Evolutionary conservation across 306 rosid species (phyloP).

Genomic region (Medicago ruthenica): DNA sequence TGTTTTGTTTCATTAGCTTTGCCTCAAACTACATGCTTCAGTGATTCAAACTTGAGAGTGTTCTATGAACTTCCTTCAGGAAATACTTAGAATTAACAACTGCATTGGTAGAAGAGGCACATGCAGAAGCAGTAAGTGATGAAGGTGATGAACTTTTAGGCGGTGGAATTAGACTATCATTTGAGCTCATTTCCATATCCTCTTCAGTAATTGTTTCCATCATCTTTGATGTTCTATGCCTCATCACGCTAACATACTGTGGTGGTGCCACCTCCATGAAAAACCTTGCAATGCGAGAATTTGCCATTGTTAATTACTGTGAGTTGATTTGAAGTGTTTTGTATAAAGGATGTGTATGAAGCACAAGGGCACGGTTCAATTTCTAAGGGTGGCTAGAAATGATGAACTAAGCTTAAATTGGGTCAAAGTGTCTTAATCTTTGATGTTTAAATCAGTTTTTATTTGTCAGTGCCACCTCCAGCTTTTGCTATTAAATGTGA

Average conservation of each 20-base stretch:
- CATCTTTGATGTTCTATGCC: conserved; percentile 76
- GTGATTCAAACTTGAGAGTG: conserved; percentile 55
- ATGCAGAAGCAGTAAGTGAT: conserved; percentile 34
- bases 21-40: conserved; percentile 22
- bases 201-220: conserved; percentile 90
- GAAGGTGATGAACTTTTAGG: conserved; percentile 31
- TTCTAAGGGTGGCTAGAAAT: conserved; percentile 39
- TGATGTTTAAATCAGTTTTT: conserved; percentile 41
- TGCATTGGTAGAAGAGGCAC: conserved; percentile 29
- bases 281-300: conserved; percentile 74
- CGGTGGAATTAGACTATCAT: conserved; percentile 37
- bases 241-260: conserved; percentile 79
- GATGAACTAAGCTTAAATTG: conserved; percentile 43
- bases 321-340: neutral
- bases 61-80: conserved; percentile 55
- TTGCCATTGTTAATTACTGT: conserved; percentile 59
- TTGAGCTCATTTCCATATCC: conserved; percentile 60
- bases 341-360: conserved; percentile 34
- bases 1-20: conserved; percentile 17
- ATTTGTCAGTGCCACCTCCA: conserved; percentile 62
- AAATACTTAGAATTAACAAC: conserved; percentile 37
- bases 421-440: conserved; percentile 48
- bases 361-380: conserved; percentile 24
- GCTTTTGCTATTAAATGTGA: conserved; percentile 52
- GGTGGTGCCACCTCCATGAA: conserved; percentile 92